These are phyloP conservation scores for Colletotrichum cuscutae DNA, from an alignment of 2,329 filamentous ascomycete species.

Conservation along the genomic window DNA sequence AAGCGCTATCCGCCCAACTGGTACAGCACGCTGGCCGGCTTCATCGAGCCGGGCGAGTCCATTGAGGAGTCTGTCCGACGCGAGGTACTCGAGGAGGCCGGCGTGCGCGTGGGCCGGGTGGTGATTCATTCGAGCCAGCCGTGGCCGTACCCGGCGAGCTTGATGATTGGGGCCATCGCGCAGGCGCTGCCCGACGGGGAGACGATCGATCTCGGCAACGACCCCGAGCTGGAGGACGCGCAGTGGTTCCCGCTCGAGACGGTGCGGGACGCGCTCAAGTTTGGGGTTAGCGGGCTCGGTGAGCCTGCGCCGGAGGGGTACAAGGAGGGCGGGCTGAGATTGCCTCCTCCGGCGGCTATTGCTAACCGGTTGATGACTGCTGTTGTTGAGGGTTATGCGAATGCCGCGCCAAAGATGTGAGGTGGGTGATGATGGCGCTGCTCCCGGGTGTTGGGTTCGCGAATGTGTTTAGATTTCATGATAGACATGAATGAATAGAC, in stretches of 20 bases:
- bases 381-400: conserved; percentile 80
- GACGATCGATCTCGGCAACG: conserved; percentile 83
- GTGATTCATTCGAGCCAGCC: conserved; percentile 87
- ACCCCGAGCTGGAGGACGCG: conserved; percentile 90
- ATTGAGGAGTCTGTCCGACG: conserved; percentile 86
- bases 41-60: conserved; percentile 86
- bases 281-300: conserved; percentile 75
- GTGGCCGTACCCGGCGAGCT: conserved; percentile 85
- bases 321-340: conserved; percentile 78
- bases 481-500: conserved; percentile 41
- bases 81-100: conserved; percentile 89
- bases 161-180: conserved; percentile 90
- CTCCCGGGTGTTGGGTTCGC: neutral
- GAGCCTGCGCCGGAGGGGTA: conserved; percentile 73
- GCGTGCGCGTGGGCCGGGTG: conserved; percentile 79
- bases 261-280: conserved; percentile 76
- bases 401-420: conserved; percentile 62
- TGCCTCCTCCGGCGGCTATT: conserved; percentile 91
- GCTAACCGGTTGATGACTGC: conserved; percentile 88
- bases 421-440: neutral
- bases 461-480: conserved; percentile 26
- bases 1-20: conserved; percentile 85
- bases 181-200: conserved; percentile 85
- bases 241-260: conserved; percentile 89
- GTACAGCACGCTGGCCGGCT: conserved; percentile 91